A percentile compares a stretch with the other conserved stretches of the same genome.
Evolutionary conservation across 768 basidiomycete genomes (phyloP).

Genomic region (Termitomyces sp.): DNA sequence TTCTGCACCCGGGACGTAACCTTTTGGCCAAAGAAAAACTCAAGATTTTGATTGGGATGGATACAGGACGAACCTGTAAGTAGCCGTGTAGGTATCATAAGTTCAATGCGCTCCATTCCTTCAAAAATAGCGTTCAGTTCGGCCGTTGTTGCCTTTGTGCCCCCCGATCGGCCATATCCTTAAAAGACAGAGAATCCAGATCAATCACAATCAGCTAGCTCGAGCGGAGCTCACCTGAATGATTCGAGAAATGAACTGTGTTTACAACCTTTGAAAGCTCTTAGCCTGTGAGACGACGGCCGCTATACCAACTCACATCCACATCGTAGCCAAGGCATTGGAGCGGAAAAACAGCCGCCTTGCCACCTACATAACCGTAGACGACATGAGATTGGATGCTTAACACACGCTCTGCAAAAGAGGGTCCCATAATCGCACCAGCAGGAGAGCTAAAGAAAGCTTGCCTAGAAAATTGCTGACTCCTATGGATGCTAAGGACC

Average conservation of each 20-base stretch:
- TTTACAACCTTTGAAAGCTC: slow-evolving; percentile 61
- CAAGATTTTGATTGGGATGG: neutral
- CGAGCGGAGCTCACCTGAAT: slow-evolving; percentile 55
- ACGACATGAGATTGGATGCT: slow-evolving; percentile 93
- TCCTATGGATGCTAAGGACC: neutral
- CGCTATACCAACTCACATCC: slow-evolving; percentile 57
- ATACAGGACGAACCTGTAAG: slow-evolving; percentile 58
- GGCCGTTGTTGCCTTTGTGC: slow-evolving; percentile 69
- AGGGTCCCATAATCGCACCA: slow-evolving; percentile 5
- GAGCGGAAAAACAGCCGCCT: slow-evolving; percentile 71
- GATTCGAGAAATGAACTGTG: slow-evolving; percentile 94
- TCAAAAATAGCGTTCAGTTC: slow-evolving; percentile 77
- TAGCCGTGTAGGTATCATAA: slow-evolving; percentile 66
- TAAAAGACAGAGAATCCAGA: neutral
- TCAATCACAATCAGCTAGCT: neutral
- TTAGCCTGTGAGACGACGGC: slow-evolving; percentile 9
- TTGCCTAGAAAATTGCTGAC: slow-evolving; percentile 10
- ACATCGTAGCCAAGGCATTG: slow-evolving; percentile 93
- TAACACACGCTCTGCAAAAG: slow-evolving; percentile 52
- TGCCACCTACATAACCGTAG: slow-evolving; percentile 90
- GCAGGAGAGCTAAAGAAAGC: neutral
- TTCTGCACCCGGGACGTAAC: slow-evolving; percentile 76
- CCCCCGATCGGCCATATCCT: slow-evolving; percentile 85
- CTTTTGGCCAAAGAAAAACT: slow-evolving; percentile 25
- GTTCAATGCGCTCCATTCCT: slow-evolving; percentile 67